phyloP scores from a whole-genome alignment of 768 basidiomycete genomes.

The Kwoniella mangroviensis region DNA sequence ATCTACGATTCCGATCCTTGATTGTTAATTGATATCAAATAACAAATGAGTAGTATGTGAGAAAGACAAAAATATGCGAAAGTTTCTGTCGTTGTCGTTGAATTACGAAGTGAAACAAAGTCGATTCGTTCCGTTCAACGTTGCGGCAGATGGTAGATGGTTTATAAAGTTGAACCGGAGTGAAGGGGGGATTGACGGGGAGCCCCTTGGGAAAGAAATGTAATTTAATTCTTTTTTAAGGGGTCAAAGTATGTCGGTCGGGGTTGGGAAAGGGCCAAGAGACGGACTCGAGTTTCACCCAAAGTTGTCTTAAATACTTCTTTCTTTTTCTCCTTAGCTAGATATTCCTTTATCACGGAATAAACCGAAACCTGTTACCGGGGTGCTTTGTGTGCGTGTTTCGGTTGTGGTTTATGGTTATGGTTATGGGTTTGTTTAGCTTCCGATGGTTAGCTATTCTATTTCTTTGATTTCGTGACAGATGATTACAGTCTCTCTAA shows the following conservation, averaged over 20 bases:
- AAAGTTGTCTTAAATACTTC: neutral
- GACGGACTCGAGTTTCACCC: too few relatives aligned
- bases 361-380: neutral
- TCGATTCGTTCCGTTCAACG: neutral
- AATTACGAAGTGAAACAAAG: neutral
- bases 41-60: neutral
- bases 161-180: neutral
- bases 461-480: too few relatives aligned
- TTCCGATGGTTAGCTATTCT: too few relatives aligned
- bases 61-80: too few relatives aligned
- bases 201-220: constrained; percentile 1
- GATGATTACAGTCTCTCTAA: too few relatives aligned
- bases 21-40: neutral
- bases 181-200: neutral
- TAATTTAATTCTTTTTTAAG: neutral
- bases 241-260: neutral
- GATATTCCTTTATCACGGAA: neutral
- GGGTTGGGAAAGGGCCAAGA: neutral
- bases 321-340: neutral
- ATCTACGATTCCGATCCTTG: neutral
- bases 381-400: neutral
- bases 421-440: neutral
- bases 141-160: neutral
- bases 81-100: too few relatives aligned
- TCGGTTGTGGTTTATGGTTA: neutral